These are phyloP conservation scores for Candida nonsorbophila DNA, from an alignment of 805 yeast genomes.

Conservation along the genomic window DNA sequence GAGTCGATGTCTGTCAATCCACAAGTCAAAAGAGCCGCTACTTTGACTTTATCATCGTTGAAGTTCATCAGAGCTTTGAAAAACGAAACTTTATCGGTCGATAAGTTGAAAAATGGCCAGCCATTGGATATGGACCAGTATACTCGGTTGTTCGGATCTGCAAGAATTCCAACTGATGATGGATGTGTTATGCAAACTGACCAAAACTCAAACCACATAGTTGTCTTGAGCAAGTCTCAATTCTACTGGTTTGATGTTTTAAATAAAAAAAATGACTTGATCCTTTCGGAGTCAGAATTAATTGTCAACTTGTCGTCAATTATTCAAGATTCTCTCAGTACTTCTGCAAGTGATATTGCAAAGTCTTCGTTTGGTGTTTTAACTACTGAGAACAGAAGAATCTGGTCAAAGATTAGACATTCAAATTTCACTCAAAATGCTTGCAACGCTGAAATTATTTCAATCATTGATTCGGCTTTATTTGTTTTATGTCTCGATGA, in stretches of 20 bases:
- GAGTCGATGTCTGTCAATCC: slow-evolving; percentile 39
- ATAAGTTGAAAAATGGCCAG: slow-evolving; percentile 52
- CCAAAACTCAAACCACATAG: slow-evolving; percentile 67
- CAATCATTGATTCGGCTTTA: slow-evolving; percentile 74
- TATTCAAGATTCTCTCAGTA: slow-evolving; percentile 60
- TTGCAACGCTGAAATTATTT: slow-evolving; percentile 64
- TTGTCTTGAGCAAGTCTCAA: slow-evolving; percentile 79
- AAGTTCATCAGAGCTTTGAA: slow-evolving; percentile 78
- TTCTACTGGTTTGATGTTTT: slow-evolving; percentile 94
- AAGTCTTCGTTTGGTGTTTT: slow-evolving; percentile 82
- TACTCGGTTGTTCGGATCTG: slow-evolving; percentile 77
- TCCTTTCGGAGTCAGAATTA: slow-evolving; percentile 71
- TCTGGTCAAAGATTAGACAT: slow-evolving; percentile 77
- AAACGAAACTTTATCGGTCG: slow-evolving; percentile 68
- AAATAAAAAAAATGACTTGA: slow-evolving; percentile 64
- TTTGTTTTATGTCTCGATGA: slow-evolving; percentile 84
- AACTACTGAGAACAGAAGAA: slow-evolving; percentile 83
- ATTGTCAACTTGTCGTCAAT: slow-evolving; percentile 71
- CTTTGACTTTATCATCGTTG: slow-evolving; percentile 69
- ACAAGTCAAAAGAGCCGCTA: slow-evolving; percentile 78
- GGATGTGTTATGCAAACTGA: slow-evolving; percentile 89
- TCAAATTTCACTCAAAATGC: slow-evolving; percentile 38
- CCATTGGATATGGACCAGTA: slow-evolving; percentile 91
- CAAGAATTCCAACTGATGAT: slow-evolving; percentile 72
- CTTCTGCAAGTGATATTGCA: slow-evolving; percentile 55